phyloP scores from a whole-genome alignment of 345 rosid species.

The Pistacia integerrima region DNA sequence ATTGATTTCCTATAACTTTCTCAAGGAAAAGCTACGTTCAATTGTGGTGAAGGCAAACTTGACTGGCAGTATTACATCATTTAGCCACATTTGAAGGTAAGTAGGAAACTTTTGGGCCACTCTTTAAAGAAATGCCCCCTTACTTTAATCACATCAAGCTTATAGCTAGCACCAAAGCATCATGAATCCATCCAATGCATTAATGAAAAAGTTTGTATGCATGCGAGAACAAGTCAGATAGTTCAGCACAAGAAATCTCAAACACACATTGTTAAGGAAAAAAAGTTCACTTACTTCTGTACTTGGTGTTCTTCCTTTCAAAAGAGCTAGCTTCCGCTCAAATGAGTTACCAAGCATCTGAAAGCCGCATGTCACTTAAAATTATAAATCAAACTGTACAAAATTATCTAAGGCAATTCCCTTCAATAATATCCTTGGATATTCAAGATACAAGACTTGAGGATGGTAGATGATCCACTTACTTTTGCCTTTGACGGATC shows the following conservation, averaged over 20 bases:
- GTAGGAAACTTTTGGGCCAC: background rate
- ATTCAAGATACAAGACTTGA: background rate
- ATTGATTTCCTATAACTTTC: background rate
- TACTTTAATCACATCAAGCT: background rate
- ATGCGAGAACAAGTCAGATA: background rate
- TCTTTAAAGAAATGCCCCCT: background rate
- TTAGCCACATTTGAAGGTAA: background rate
- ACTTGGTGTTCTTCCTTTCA: constrained; percentile 54
- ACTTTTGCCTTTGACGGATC: constrained; percentile 71
- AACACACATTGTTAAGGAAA: background rate
- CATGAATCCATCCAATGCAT: background rate
- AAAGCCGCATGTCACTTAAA: constrained; percentile 25
- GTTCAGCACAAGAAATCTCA: background rate
- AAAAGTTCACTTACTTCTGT: constrained; percentile 43
- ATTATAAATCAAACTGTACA: background rate
- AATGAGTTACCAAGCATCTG: constrained; percentile 90
- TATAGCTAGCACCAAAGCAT: background rate
- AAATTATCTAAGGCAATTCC: background rate
- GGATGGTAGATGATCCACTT: constrained; percentile 27
- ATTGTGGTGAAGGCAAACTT: constrained; percentile 2
- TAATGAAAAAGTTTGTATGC: background rate
- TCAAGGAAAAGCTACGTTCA: background rate
- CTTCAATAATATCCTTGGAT: background rate
- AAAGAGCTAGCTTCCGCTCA: constrained; percentile 77
- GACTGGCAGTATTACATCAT: background rate